phyloP scores from a whole-genome alignment of 441 rosid genomes.

The Croton laevigatus region DNA sequence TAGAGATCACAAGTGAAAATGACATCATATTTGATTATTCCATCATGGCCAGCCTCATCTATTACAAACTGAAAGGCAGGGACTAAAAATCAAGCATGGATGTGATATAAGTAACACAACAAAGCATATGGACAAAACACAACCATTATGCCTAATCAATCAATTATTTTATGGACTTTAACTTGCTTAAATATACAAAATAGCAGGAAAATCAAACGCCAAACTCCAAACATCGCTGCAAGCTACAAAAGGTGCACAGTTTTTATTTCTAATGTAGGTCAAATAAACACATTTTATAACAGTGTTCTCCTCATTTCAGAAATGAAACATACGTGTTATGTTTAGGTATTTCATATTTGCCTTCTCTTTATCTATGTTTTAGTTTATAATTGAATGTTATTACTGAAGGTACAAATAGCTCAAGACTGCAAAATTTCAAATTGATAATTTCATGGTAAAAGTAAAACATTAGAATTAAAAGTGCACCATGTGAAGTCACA shows the following conservation, averaged over 20 bases:
- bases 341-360: too few relatives aligned
- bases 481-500: background rate
- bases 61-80: background rate
- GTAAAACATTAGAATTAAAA: background rate
- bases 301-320: slow-evolving; percentile 3
- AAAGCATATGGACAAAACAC: background rate
- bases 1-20: background rate
- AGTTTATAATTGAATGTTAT: background rate
- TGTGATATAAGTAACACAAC: background rate
- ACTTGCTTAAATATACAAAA: background rate
- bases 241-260: background rate
- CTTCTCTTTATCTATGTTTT: background rate
- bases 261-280: background rate
- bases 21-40: background rate
- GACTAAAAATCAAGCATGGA: background rate
- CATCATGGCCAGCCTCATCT: background rate
- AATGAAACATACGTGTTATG: too few relatives aligned
- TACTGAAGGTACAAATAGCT: background rate
- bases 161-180: background rate
- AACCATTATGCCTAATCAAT: background rate
- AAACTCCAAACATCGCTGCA: background rate
- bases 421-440: background rate
- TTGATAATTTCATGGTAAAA: background rate
- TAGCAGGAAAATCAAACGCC: background rate
- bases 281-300: background rate